Conservation (phyloP, 352 stramenopile species). For the Phytophthora tentaculata region DNA sequence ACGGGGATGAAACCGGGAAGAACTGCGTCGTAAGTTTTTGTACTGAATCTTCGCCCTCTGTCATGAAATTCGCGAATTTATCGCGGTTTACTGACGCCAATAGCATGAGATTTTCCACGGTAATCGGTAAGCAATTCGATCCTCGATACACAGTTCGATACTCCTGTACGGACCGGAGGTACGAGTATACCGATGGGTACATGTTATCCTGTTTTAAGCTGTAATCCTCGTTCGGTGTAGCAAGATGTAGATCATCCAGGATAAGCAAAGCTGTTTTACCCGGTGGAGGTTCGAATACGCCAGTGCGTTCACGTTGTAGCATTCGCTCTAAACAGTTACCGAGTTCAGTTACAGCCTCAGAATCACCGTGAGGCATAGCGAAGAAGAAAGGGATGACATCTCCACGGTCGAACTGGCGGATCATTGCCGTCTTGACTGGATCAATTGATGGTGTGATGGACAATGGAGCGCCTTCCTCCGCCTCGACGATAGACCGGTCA, state of each 20-base stretch:
- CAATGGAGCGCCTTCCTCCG: slow-evolving; percentile 18
- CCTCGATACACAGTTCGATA: slow-evolving; percentile 34
- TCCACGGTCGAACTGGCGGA: slow-evolving; percentile 42
- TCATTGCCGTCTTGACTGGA: slow-evolving; percentile 7
- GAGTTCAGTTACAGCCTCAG: slow-evolving; percentile 28
- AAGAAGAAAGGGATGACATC: slow-evolving; percentile 61
- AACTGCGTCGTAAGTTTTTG: slow-evolving; percentile 34
- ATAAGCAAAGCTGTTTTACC: slow-evolving; percentile 60
- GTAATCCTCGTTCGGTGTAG: slow-evolving; percentile 1
- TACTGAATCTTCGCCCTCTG: slow-evolving; percentile 15
- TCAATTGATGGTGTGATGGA: slow-evolving; percentile 20
- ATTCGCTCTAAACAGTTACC: slow-evolving; percentile 54
- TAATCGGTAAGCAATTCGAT: slow-evolving; percentile 18
- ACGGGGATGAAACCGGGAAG: slow-evolving; percentile 41
- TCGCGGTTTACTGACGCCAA: slow-evolving; percentile 35
- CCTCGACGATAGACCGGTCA: slow-evolving; percentile 12
- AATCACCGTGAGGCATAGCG: slow-evolving; percentile 37
- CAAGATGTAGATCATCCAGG: slow-evolving; percentile 62
- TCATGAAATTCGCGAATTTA: neutral
- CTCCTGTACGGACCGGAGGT: slow-evolving; percentile 46
- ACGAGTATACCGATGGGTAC: slow-evolving; percentile 35
- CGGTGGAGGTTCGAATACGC: slow-evolving; percentile 56
- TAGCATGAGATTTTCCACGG: slow-evolving; percentile 46
- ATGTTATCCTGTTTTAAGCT: neutral
- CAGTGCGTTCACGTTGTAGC: slow-evolving; percentile 59